Base-by-base conservation (phyloP, 2,329 filamentous ascomycete species). In the Claviceps monticola region DNA sequence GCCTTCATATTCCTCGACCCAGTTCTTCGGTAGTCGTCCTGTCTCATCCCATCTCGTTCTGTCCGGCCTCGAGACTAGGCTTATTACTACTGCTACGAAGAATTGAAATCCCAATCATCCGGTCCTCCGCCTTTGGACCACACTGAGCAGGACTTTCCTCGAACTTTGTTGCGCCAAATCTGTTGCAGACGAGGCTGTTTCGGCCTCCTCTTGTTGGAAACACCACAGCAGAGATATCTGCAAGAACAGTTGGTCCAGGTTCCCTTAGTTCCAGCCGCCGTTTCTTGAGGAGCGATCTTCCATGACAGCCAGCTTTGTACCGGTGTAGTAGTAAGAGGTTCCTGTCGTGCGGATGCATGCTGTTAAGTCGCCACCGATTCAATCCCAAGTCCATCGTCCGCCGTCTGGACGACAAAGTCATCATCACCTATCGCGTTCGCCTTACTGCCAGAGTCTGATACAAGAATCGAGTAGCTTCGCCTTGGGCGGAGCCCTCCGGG, bases 331-430 rank as follows among this genome's bases (percentile, higher is more conserved):
- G 59, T 64, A 60, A 64, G 61, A 64, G 56, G 59, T 66, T 60
- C 60, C 73, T 74, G 69, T 66, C 70, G 74, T 68, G 70, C 74
- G 71, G 66, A 78, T 79, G 75, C 75, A 69, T 62, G 68, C 72
- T 66, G 68, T 70, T 64, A 42, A 37, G 38, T 50, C 41, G 44
- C 51, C 26, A 70, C 65, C 64, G 66, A 64, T 48, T 53, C 53
- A 56, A 44, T 44, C 50, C 44, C 48, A 21, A 29, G 29, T 14
- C 44, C 13, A 34, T 41, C 59, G 59, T 60, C 65, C 64, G 66
- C 61, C 61, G 62, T 62, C 64, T 60, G 61, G 43, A 41, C 29
- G 56, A 61, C 64, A 64, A 62, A 29, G 1, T 29, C 63, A 65
- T 68, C 68, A 61, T 66, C 63, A 64, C 11, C 21, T 46, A 38